A percentile compares a stretch with the other conserved stretches of the same genome.
These are phyloP conservation scores for Boletus mariae DNA, from an alignment of 1,284 basidiomycete genomes.

Conservation along the genomic window DNA sequence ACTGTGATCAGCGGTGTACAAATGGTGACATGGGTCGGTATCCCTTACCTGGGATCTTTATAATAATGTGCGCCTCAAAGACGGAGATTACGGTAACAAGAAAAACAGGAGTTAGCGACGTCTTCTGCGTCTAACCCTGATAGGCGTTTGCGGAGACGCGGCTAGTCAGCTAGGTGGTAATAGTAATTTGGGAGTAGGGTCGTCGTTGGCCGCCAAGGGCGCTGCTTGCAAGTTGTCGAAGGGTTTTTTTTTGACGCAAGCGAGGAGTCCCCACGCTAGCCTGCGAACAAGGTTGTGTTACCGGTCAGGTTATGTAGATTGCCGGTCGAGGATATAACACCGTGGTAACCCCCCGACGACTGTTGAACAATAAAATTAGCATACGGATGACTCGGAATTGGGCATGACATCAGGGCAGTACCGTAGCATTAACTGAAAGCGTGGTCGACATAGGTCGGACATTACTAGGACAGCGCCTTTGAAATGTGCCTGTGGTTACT, in stretches of 20 bases:
- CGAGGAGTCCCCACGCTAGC: conserved; percentile 7
- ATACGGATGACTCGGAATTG: conserved; percentile 17
- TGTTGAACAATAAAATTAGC: conserved; percentile 22
- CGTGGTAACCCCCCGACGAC: conserved; percentile 8
- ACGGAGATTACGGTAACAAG: conserved; percentile 36
- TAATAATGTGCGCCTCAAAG: conserved; percentile 11
- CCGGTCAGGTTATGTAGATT: conserved; percentile 10
- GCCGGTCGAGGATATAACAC: conserved; percentile 10
- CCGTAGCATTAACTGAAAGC: conserved; percentile 5
- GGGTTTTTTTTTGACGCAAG: neutral
- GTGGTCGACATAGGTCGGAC: conserved; percentile 27
- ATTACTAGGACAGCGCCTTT: conserved; percentile 30
- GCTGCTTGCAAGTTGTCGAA: neutral
- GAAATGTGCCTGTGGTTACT: conserved; percentile 27
- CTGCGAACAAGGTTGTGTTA: conserved; percentile 7
- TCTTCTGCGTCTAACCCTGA: conserved; percentile 25
- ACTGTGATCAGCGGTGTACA: conserved; percentile 5
- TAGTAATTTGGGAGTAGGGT: conserved; percentile 11
- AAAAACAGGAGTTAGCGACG: conserved; percentile 28
- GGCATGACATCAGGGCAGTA: conserved; percentile 4
- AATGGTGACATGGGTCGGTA: conserved; percentile 10
- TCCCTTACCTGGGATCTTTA: conserved; percentile 16
- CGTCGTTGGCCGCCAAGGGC: neutral
- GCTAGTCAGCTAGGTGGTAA: conserved; percentile 23
- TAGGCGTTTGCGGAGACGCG: conserved; percentile 33